Percentiles rank a stretch among this genome's conserved stretches.
Conservation (phyloP, 2,329 filamentous ascomycete genomes). For the Thelonectria olida region DNA sequence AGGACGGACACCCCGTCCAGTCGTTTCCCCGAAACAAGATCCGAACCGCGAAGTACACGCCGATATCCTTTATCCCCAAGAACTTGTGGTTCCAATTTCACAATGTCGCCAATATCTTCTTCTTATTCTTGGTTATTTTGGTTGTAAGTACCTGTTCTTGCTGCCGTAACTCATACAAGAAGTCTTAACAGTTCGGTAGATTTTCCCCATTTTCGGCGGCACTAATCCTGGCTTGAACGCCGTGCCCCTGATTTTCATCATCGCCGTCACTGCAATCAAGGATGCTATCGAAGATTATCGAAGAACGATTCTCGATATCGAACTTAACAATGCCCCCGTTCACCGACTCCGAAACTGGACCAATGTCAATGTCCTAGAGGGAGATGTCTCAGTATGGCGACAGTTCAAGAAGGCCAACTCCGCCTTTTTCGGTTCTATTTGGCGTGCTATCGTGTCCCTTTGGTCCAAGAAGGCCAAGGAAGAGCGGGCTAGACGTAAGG, state of each 20-base stretch:
- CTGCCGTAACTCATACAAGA: conserved; percentile 11
- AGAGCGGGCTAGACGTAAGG: conserved; percentile 60
- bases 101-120: conserved; percentile 98
- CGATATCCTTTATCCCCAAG: conserved; percentile 93
- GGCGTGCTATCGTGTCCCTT: conserved; percentile 54
- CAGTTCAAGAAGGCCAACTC: conserved; percentile 89
- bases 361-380: conserved; percentile 92
- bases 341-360: conserved; percentile 88
- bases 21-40: conserved; percentile 94
- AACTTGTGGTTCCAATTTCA: conserved; percentile 98
- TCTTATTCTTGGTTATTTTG: conserved; percentile 94
- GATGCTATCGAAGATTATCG: conserved; percentile 96
- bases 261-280: conserved; percentile 88
- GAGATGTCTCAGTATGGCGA: conserved; percentile 87
- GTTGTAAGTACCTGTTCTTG: conserved; percentile 69
- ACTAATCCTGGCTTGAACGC: conserved; percentile 89
- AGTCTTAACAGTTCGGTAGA: conserved; percentile 61
- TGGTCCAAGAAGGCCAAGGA: conserved; percentile 62
- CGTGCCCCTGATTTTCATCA: conserved; percentile 92
- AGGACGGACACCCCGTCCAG: conserved; percentile 77
- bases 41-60: conserved; percentile 95
- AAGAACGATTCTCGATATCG: conserved; percentile 88
- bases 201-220: conserved; percentile 95
- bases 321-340: conserved; percentile 95
- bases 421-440: conserved; percentile 64